These are phyloP conservation scores for Haematococcus sp. DNA, from an alignment of 139 green algal species.

Conservation along the genomic window DNA sequence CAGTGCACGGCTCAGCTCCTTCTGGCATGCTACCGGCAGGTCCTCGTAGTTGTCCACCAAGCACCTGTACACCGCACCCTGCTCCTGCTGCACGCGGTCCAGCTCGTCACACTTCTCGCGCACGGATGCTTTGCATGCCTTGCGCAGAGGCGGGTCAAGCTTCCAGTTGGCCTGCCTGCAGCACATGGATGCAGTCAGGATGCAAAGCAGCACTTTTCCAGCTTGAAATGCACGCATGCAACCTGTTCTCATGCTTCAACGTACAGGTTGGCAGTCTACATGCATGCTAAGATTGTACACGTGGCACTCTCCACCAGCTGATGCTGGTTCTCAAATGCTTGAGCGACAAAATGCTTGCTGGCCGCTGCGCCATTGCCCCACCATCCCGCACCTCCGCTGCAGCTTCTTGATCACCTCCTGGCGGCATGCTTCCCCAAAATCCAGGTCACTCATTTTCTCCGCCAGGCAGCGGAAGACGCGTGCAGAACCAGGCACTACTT, in stretches of 20 bases:
- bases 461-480: conserved; percentile 70
- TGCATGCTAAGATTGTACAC: too few species aligned
- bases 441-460: conserved; percentile 67
- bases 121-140: conserved; percentile 58
- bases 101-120: conserved; percentile 37
- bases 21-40: conserved; percentile 51
- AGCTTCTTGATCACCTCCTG: conserved; percentile 52
- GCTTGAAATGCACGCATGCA: neutral
- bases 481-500: conserved; percentile 35
- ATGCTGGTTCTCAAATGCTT: neutral
- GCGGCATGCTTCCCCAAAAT: conserved; percentile 62
- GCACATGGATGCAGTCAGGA: neutral
- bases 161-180: conserved; percentile 66
- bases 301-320: too few species aligned
- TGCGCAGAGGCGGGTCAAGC: conserved; percentile 72
- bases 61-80: conserved; percentile 67
- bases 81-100: conserved; percentile 30
- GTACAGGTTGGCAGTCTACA: neutral
- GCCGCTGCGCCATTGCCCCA: neutral
- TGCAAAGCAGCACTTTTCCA: neutral
- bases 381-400: conserved; percentile 22
- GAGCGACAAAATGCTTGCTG: neutral
- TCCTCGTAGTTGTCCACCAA: conserved; percentile 54
- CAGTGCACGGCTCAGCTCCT: conserved; percentile 73
- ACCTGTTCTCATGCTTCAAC: neutral